Base-by-base conservation (phyloP, 441 rosid species). In the Corymbia calophylla region DNA sequence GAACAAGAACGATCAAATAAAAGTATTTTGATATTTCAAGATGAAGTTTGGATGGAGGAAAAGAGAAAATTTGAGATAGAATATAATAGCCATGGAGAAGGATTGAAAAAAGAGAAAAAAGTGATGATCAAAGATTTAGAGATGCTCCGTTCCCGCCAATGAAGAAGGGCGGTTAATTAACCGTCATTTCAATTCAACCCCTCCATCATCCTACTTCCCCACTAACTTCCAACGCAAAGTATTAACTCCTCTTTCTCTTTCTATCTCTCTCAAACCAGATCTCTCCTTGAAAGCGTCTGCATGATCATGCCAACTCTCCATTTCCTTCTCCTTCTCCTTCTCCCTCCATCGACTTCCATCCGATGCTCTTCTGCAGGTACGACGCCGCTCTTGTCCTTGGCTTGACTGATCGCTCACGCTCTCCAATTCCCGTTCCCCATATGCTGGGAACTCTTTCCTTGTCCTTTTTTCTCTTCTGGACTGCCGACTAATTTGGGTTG, bases 301-400 rank as follows among this genome's bases (percentile, higher is more conserved):
- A 39, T 21, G 82, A 73, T 73, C 82, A 93, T 94, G 96, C 88
- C 88, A 9, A 84, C 85, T 16, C 90, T 81, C 80, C 48, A 82
- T 87, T 70, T 49, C 39, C 86, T 88, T 64, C 44, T 90, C 91
- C 87, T 85, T 87, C 88, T 92, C 70, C 90, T 90, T 18, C 87
- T 89, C 48, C 19, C 53, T 29, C 88, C 91, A 53, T 86, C 29
- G 4, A 7, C 44, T 48, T 87, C 44, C 44, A 25, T 35, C 85
- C 90, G 49, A 1, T 90, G 16, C 55, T 48, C 53, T 88, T 85
- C 56, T 88, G 88, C 35, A 86, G 89, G 55, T 64, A 86, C 58
- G 81, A 84, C n/a, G 25, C 64, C 64, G 64, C 64, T 25, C n/a
- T 56, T 4, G 64, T 58, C 64, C 51, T 8, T 48, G 10, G 51